A percentile compares a stretch with the other conserved stretches of the same genome.
Conservation (phyloP, 148 eudicot species). For the Hydrangea macrophylla region DNA sequence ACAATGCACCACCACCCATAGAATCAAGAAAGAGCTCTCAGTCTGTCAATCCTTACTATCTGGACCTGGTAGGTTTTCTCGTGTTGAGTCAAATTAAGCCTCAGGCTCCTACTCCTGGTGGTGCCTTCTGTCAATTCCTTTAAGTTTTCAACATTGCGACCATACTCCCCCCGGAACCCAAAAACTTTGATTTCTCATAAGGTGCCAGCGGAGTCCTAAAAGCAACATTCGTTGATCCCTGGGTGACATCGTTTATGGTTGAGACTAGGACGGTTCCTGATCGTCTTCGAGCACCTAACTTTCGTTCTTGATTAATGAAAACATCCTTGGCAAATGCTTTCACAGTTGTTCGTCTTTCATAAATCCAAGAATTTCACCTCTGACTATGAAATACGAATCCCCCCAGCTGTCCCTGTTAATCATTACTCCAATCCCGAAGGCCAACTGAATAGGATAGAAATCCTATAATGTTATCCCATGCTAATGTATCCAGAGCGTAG, state of each 20-base stretch:
- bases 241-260: slow-evolving; percentile 34
- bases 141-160: background rate
- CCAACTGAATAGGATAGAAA: background rate
- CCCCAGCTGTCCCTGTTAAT: background rate
- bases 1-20: too few species aligned
- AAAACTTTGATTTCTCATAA: slow-evolving; percentile 25
- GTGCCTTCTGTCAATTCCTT: too few species aligned
- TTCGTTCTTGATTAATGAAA: slow-evolving; percentile 61
- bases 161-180: background rate
- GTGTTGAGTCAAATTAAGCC: too few species aligned
- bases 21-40: too few species aligned
- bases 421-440: background rate
- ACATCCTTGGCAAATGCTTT: slow-evolving; percentile 67
- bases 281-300: slow-evolving; percentile 61
- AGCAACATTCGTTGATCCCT: slow-evolving; percentile 32
- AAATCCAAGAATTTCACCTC: slow-evolving; percentile 9
- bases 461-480: background rate
- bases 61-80: too few species aligned
- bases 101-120: too few species aligned
- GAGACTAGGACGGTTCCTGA: slow-evolving; percentile 39
- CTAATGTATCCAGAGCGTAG: too few species aligned
- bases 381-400: background rate
- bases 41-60: too few species aligned
- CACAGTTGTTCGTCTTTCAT: slow-evolving; percentile 19
- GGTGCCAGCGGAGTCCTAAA: slow-evolving; percentile 26